phyloP scores from a whole-genome alignment of 257 asterid species.

The Jasminum sambac region DNA sequence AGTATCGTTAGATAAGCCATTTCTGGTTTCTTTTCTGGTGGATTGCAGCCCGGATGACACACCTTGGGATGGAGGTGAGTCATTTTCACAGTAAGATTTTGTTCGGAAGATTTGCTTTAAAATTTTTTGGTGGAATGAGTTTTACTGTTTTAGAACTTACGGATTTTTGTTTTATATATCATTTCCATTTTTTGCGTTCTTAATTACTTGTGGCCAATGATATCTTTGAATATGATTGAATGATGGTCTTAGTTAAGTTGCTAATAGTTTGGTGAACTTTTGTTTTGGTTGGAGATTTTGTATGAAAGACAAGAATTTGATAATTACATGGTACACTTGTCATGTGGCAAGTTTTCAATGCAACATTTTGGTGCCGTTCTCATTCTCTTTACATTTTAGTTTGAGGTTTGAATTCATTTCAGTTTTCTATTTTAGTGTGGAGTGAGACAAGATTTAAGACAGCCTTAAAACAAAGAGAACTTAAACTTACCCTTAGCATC shows the following conservation, averaged over 20 bases:
- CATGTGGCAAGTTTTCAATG: neutral
- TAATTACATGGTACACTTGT: neutral
- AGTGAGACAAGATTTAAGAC: too few relatives aligned
- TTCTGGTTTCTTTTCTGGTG: constrained; percentile 37
- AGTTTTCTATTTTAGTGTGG: too few relatives aligned
- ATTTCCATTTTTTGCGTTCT: neutral
- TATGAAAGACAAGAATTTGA: neutral
- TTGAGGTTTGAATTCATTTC: too few relatives aligned
- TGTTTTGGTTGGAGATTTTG: neutral
- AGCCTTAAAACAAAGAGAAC: too few relatives aligned
- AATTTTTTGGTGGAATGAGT: neutral
- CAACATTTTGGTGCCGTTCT: neutral
- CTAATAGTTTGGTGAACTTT: neutral
- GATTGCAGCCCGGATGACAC: constrained; percentile 81
- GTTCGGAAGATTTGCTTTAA: neutral
- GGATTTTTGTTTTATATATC: neutral
- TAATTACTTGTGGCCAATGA: neutral
- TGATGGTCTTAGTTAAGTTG: neutral
- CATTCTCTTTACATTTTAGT: too few relatives aligned
- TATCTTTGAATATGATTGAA: neutral
- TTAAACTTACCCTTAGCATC: neutral
- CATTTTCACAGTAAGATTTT: constrained; percentile 26
- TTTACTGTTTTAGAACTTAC: neutral
- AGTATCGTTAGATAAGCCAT: constrained; percentile 32
- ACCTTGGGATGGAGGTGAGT: constrained; percentile 89